Base-by-base conservation (phyloP, 2,329 filamentous ascomycete species). In the Sporothrix curviconia region DNA sequence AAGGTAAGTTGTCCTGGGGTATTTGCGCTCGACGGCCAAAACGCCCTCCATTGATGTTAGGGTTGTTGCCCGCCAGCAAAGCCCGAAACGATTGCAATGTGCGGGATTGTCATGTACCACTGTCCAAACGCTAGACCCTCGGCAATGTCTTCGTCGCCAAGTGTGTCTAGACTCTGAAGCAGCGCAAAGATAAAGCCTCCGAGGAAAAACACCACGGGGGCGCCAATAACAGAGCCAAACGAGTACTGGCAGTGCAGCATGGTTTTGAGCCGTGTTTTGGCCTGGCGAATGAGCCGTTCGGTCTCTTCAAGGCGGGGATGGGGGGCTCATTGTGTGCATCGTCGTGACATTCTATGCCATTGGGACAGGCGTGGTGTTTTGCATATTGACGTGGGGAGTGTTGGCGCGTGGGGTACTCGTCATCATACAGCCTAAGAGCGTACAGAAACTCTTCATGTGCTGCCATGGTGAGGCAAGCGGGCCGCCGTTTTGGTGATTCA, bases 21-120 rank as follows among this genome's bases (percentile, higher is more conserved):
- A 59, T n/a, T 59, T 42, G 22, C 55, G 44, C 14, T 64, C 59
- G 4, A 63, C 59, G 7, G 59, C 65, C 17, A 66, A 58, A 6
- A 68, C 59, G 2, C 63, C 66, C 40, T 68, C 65, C 3, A 68
- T 56, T n/a, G n/a, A 62, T 66, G 46, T 63, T 65, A 9, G 66
- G 66, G 34, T 68, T 67, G 59, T 67, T 68, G 7, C 66, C 64
- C 2, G 67, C 65, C 7, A 68, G 60, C 25, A 68, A 44, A 56
- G 43, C 62, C 63, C 0, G 64, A 64, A 24, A 68, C 42, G 15
- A 68, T 66, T 40, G 66, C 61, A 17, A 66, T 64, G 15, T 68
- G 66, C 0, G 66, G 65, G 9, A 68, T 66, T 2, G 60, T 65
- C 65, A 65, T 63, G 34, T 63, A 64, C 64, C 63, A 65, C 24